Evolutionary conservation across 2,329 filamentous ascomycete genomes (phyloP), one percentile per base, ranked within the genome.

Genomic region (Fusarium sp.): DNA sequence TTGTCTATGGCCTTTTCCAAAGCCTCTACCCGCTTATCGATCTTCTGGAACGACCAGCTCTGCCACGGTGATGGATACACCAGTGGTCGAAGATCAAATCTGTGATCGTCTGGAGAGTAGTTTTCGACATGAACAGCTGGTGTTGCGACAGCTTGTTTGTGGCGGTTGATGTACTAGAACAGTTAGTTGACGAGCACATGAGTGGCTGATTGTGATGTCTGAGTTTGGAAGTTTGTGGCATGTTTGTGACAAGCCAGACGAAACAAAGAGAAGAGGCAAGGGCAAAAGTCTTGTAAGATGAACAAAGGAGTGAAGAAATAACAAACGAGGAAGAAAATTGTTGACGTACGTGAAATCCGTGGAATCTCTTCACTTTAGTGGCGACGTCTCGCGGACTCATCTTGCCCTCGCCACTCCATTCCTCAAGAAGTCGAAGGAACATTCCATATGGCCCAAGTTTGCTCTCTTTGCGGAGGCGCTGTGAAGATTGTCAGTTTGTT

Each of bases 371-470:
- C 9, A 76, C 74, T 52, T 76, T 75, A 7, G 63, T 58, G 7
- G 76, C 75, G n/a, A 76, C 67, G 67, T 83, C 76, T 52, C 81
- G 76, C 74, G 86, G 82, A 61, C 78, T 74, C 4, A 75, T 48
- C 6, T 78, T 78, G 18, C 74, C 76, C 35, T 77, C 76, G 11
- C 69, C 54, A 4, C 69, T 74, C 70, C 87, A 84, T 54, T 83
- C 79, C 38, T 79, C 75, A 14, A 83, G 73, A 37, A 85, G 76
- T 15, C 78, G 80, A 30, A 81, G 77, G 71, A 83, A 84, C 41
- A 79, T 79, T 10, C 78, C 78, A 67, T 80, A 84, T 0, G 83
- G 83, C 0, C 83, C 83, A 1, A 83, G 74, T 52, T 83, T 83
- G 40, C 82, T 75, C n/a, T 80, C 80, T 57, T 84, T 84, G 13